A percentile compares a stretch with the other conserved stretches of the same genome.
These are phyloP conservation scores for Populus hybrid DNA, from an alignment of 441 rosid genomes.

Conservation along the genomic window DNA sequence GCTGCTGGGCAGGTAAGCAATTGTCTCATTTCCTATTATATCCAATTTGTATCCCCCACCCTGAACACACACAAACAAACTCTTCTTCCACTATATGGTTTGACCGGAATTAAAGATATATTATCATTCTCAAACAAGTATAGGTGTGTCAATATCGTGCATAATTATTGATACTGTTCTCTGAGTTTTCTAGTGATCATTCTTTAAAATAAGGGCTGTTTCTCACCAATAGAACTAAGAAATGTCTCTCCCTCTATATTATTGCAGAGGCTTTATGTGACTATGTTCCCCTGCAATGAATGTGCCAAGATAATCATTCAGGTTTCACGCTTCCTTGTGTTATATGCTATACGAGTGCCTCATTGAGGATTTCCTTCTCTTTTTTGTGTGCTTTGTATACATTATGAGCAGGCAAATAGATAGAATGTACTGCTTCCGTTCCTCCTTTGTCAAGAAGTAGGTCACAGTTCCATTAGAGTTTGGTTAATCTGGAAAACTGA, in stretches of 20 bases:
- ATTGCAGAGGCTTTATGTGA: conserved; percentile 90
- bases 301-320: conserved; percentile 95
- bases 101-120: background rate
- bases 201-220: background rate
- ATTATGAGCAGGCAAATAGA: background rate
- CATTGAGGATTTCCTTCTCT: background rate
- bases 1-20: conserved; percentile 74
- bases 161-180: background rate
- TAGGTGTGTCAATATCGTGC: too few species aligned
- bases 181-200: background rate
- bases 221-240: conserved; percentile 9
- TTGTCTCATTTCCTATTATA: background rate
- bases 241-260: conserved; percentile 15
- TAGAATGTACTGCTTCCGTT: background rate
- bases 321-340: conserved; percentile 37
- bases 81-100: background rate
- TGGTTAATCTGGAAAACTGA: background rate
- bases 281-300: conserved; percentile 98
- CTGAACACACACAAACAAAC: background rate
- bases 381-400: background rate
- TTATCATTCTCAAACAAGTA: background rate
- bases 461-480: background rate
- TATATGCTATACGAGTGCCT: background rate
- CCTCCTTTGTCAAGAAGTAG: background rate
- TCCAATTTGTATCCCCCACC: background rate